Base-by-base conservation (phyloP, 2,329 filamentous ascomycete species). In the Xylaria sp. region DNA sequence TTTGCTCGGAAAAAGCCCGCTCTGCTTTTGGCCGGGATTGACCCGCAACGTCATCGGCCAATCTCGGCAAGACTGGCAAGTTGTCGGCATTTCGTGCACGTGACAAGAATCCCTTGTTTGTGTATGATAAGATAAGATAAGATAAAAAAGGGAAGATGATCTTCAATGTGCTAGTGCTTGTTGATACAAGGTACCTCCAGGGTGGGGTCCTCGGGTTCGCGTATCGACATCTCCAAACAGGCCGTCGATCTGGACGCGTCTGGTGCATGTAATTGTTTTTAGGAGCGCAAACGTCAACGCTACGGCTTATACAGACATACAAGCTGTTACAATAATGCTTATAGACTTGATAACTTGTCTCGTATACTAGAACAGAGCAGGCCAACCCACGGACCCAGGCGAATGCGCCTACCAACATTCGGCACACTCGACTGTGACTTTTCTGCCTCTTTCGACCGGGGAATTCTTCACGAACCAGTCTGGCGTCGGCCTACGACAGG, bases 241-340 rank as follows among this genome's bases (percentile, higher is more conserved):
- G 69, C 39, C 63, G 60, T 65, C 34, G 46, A 63, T 59, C 28
- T 9, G 65, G 67, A 71, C 69, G 69, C 69, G 69, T 69, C 69
- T 62, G 25, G 34, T 46, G 57, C 65, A 48, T 63, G 25, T 50
- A 20, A 46, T 62, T 59, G 57, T 63, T 63, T 66, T 59, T 23
- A 46, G 39, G 39, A 34, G 13, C 10, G 31, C 39, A 44, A 55
- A 63, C 37, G 23, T 28, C 55, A 66, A 69, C 67, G 61, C 28
- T 39, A 20, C 51, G 12, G 12, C 20, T 18, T 48, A 18, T 12
- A 48, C 34, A 10, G 31, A 18, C 50, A 18, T 12, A 48, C 34
- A 10, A 39, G 20, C 50, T 23, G n/a, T 20, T 46, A 15, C 28
- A 18, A n/a, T 39, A 59, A 13, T 60, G 23, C 15, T 12, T 48